Evolutionary conservation across 192 early-diverging fungal genomes (phyloP), one percentile per base, ranked within the genome.

Genomic region (Rhizophagus sp.): DNA sequence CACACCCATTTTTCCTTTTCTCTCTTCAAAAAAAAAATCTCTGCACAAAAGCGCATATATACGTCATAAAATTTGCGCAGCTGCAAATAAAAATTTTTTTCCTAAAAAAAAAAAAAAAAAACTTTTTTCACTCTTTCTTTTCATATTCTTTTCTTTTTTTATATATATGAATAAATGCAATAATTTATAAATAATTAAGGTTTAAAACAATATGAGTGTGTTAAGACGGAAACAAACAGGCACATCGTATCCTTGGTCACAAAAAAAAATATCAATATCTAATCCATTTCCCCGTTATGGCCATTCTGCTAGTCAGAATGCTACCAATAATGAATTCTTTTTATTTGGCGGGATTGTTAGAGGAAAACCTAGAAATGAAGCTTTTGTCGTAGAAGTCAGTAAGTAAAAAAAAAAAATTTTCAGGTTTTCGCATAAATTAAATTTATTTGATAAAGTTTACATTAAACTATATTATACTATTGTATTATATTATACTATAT

Each of bases 341-440:
- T 57, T 86, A 30, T 86, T 81, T 78, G 85, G 85, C 77, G 85
- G 85, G 8, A 81, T 84, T 44, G 81, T 79, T 68, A 82, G 82
- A 39, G 85, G 83, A 25, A 82, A 81, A 25, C 65, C 81, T 4
- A 76, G 74, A 77, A 86, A 73, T 62, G 85, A 86, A 77, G 66
- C 84, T 2, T 81, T 82, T 84, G 79, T 81, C 7, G 79, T 86
- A 71, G 85, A 86, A 44, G 19, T 79, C 52, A 81, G 85, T 86
- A 81, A 82, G 85, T 82, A 33, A 70, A n/a, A 8, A 44, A 44
- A 33, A 70, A n/a, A 8, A 44, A 44, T 30, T 10, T 11, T 44
- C 9, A 44, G 1, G 0, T 44, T 10, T 44, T 44, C 9, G 1
- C 10, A 44, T 30, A 30, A 30, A 30, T 30, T 10, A 10, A 44